Evolutionary conservation across 345 rosid species (phyloP), one percentile per base, ranked within the genome.

Genomic region (Citrus mangshanensis): DNA sequence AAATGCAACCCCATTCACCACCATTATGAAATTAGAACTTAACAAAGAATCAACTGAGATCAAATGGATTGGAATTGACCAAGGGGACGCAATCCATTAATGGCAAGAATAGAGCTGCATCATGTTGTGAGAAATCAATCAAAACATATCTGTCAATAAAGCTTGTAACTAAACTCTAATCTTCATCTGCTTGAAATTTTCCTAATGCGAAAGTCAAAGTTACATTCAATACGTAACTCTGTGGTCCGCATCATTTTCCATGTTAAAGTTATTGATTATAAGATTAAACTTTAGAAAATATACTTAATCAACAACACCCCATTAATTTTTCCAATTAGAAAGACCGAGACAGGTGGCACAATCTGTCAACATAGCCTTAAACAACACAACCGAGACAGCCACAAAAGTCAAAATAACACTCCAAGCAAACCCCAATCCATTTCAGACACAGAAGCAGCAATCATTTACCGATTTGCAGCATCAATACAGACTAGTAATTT

Each of bases 251-350:
- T 68, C 76, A 27, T 21, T 60, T 40, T 27, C 55, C 61, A 73
- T 61, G 22, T 68, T 22, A 30, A 73, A 62, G 55, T 19, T 12
- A 68, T 49, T 34, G 56, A 74, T 46, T 76, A 42, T 51, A 34
- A 70, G 37, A 82, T 64, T 58, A 70, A 70, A 65, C 46, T 73
- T 54, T 55, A 56, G 38, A 65, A 22, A 54, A 68, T 64, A 55
- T 30, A 6, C 27, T 30, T 75, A 28, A 21, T 13, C 58, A 22
- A 18, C 4, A 28, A 21, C 19, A 51, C 6, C 30, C 54, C 25
- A 21, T 14, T 3, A 24, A 32, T 70, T 70, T 28, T 14, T 7
- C 58, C 58, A 25, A 70, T 25, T 24, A 19, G 35, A 6, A 32
- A 64, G 32, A 18, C n/a, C 27, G 51, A 69, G 27, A 25, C 42